Evolutionary conservation across 2,329 filamentous ascomycete species (phyloP), one percentile per base, ranked within the genome.

Genomic region (Monosporascus sp.): DNA sequence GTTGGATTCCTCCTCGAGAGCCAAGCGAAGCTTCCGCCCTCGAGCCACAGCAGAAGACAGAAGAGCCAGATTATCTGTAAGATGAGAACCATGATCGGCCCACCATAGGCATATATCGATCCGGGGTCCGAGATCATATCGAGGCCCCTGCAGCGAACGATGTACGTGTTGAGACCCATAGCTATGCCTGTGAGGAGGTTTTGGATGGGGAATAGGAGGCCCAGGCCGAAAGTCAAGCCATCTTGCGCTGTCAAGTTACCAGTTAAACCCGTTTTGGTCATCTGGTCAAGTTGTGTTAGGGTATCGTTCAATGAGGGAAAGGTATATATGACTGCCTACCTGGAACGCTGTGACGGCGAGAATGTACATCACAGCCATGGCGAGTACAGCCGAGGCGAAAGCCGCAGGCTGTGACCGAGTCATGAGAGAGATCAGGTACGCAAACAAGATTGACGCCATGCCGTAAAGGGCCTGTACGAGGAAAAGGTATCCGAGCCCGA

Each of bases 81-180:
- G 49, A 84, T 77, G 4, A 89, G 76, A 59, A 88, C 88, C 0
- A 86, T 68, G 31, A 89, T 87, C 0, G 85, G 84, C 0, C 84
- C 84, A 22, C 86, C 86, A 61, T 87, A 89, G 2, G 83, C 77
- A 2, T 74, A 76, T 46, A 88, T 81, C 0, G 75, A 81, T 14
- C 83, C 84, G 0, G 85, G 81, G 55, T 65, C 37, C 2, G 57
- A 58, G 27, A 64, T 51, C 44, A 80, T 70, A 15, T 67, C 58
- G 22, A 74, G 66, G 24, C 74, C 76, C 15, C 72, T 74, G 62
- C 85, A 88, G 6, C 81, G 72, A 6, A 86, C 70, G 3, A 79
- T 81, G 64, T 86, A 86, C 9, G 81, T 74, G 62, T 89, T 88
- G 55, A 88, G 70, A 0, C 81, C 73, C 3, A 85, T 69, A 27